Evolutionary conservation across 805 yeast genomes (phyloP).

Genomic region (Pichia membranifaciens): DNA sequence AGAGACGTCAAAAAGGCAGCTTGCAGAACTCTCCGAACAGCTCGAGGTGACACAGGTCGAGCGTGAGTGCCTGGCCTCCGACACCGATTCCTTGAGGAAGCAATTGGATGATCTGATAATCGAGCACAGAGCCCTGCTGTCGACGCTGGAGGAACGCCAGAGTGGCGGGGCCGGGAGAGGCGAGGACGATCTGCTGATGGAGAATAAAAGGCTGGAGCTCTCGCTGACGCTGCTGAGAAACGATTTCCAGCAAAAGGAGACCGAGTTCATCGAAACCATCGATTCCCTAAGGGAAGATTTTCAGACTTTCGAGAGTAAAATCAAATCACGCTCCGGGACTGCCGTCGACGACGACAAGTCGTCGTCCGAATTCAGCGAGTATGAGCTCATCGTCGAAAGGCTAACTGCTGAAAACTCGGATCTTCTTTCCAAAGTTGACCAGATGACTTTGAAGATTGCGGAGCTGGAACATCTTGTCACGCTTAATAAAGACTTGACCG

Average conservation of each 20-base stretch:
- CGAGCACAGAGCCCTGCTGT: slow-evolving; percentile 29
- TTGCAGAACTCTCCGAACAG: slow-evolving; percentile 12
- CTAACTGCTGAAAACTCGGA: slow-evolving; percentile 22
- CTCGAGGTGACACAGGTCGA: slow-evolving; percentile 39
- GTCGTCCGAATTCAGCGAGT: slow-evolving; percentile 1
- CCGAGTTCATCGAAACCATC: slow-evolving; percentile 1
- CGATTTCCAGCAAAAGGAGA: slow-evolving; percentile 16
- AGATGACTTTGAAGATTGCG: neutral
- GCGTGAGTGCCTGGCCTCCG: slow-evolving; percentile 35
- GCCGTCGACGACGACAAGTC: neutral
- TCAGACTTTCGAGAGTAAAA: slow-evolving; percentile 16
- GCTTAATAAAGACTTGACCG: neutral
- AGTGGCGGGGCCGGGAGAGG: neutral
- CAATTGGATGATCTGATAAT: slow-evolving; percentile 21
- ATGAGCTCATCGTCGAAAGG: slow-evolving; percentile 14
- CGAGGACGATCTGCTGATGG: slow-evolving; percentile 14
- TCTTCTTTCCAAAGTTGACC: neutral
- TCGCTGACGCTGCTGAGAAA: slow-evolving; percentile 20
- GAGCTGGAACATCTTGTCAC: neutral
- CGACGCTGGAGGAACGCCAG: neutral
- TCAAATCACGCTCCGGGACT: neutral
- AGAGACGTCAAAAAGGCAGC: neutral
- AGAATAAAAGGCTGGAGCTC: slow-evolving; percentile 27
- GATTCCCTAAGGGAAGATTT: slow-evolving; percentile 24
- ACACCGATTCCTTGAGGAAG: slow-evolving; percentile 25